Evolutionary conservation across 1,139 yeast genomes (phyloP), one percentile per base, ranked within the genome.

Genomic region (Suhomyces maxii): DNA sequence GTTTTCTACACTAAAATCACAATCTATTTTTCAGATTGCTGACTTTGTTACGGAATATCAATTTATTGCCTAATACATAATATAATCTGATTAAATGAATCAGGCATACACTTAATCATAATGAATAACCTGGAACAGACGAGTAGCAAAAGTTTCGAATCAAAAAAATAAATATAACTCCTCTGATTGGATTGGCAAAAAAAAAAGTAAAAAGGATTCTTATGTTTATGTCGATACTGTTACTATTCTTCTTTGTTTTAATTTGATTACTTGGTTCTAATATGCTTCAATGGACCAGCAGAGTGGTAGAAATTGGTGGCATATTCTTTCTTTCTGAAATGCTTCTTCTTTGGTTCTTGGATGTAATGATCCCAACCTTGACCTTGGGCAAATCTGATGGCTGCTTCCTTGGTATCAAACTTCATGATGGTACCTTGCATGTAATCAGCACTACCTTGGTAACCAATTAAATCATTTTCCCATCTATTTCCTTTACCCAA

Each of bases 401-500:
- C 96, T 33, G 88, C 80, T 42, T 88, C 95, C 68, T 82, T 84
- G 45, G 83, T 74, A 59, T 83, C 86, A 62, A 89, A 89, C 64
- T 83, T 83, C 76, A 89, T 69, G 59, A 78, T 79, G n/a, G 93
- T 84, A 26, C 87, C 90, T 71, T 88, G 96, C 95, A 89, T 85
- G 68, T 82, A 84, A 66, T 89, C 96, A 31, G 88, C 82, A 39
- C 88, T 75, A 34, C 89, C 80, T 58, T 88, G 91, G 74, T 87
- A 89, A 13, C 96, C 96, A 69, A 88, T 89, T 61, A 88, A 73
- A 61, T 88, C 95, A 67, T 89, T 88, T 64, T 88, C 96, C 96
- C 96, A 89, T 63, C 95, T 76, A 71, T 88, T 83, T 36, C 87
- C 89, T 58, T 85, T 82, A 40, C 84, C 84, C 48, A 85, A 71